Percentiles rank a stretch among this genome's conserved stretches.
Conservation (phyloP, 768 basidiomycete species). For the Pholiota microspora region DNA sequence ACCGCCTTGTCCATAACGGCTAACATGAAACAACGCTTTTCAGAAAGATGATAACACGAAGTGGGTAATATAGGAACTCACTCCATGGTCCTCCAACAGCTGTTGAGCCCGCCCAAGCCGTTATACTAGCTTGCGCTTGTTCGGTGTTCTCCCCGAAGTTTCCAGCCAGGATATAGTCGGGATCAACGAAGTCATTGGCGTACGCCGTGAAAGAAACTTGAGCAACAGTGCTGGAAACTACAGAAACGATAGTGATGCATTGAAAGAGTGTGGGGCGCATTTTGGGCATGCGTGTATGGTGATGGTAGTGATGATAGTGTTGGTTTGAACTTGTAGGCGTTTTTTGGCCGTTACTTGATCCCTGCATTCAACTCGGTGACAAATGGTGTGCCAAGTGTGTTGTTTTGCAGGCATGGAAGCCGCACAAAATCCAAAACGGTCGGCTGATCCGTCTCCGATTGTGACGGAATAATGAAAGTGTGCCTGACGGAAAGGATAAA, state of each 20-base stretch:
- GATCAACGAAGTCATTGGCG: conserved; percentile 56
- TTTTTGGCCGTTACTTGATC: background rate
- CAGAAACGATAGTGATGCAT: conserved; percentile 17
- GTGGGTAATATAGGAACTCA: conserved; percentile 26
- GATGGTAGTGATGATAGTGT: conserved; percentile 4
- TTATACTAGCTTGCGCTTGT: conserved; percentile 45
- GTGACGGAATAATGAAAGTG: background rate
- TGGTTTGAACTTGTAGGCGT: conserved; percentile 1
- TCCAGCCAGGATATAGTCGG: conserved; percentile 42
- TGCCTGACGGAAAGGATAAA: no score
- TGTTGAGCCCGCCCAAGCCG: conserved; percentile 43
- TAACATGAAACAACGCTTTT: conserved; percentile 16
- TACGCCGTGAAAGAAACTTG: conserved; percentile 36
- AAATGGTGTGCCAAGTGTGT: background rate
- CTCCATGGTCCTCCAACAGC: conserved; percentile 54
- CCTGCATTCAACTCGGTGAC: background rate
- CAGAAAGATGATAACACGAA: background rate
- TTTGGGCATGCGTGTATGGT: conserved; percentile 14
- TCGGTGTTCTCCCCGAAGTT: conserved; percentile 40
- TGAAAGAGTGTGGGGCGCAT: conserved; percentile 31
- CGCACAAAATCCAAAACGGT: background rate
- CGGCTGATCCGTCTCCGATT: background rate
- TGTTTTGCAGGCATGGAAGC: background rate
- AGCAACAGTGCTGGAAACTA: conserved; percentile 20
- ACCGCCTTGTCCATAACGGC: conserved; percentile 49